Evolutionary conservation across 2,329 filamentous ascomycete genomes (phyloP), one percentile per base, ranked within the genome.

Genomic region (Amauroascus niger): DNA sequence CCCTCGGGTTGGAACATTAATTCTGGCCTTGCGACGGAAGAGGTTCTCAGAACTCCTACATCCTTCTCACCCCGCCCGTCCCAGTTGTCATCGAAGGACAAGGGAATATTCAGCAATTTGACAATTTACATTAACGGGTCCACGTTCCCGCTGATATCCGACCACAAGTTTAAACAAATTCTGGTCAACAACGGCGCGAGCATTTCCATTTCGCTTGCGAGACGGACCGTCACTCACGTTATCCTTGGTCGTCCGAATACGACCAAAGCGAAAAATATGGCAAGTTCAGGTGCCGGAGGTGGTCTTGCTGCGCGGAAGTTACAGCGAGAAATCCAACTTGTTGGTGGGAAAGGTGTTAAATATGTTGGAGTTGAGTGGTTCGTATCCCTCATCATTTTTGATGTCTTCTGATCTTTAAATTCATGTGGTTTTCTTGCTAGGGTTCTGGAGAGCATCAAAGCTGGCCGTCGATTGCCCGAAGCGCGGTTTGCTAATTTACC

Each of bases 41-140:
- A 46, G 7, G 2, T 18, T 35, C 16, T n/a, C 14, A 32, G 7
- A 16, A 18, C 14, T 4, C 22, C 16, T 22, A 35, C 24, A 13
- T 5, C 18, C 2, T 14, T 9, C 35, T 35, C 40, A 1, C 28
- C 20, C 7, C 18, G 26, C 11, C 28, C 26, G n/a, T 16, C 28
- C 1, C 16, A 14, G n/a, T 6, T n/a, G 14, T 66, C 62, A 59
- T 64, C 57, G 62, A 73, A 13, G 7, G 20, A 40, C 30, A 57
- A 57, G 30, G 45, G 52, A n/a, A 78, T 94, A 51, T 90, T 96
- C 65, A 71, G 79, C 43, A 80, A 82, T 14, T 76, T 89, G 20
- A 83, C 80, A 49, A 79, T 95, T 62, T 93, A 91, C 71, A 79
- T 96, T 69, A 95, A 95, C 69, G 89, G 89, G 57, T 90, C 86